Conservation (phyloP, 1,284 basidiomycete genomes). For the Leccinum colubrinum region DNA sequence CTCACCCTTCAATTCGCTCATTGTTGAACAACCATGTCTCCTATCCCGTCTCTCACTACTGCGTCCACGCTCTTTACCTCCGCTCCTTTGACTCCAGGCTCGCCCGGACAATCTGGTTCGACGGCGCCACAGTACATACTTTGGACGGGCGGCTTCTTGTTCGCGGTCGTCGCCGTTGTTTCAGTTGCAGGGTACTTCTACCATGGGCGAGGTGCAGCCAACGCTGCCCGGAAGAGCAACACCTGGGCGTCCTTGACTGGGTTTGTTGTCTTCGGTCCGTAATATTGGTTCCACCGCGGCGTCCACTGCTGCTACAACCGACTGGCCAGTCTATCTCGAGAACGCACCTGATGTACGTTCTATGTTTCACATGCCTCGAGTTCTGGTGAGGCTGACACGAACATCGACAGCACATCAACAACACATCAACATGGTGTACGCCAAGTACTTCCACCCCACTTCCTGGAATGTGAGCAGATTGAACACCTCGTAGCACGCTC, state of each 20-base stretch:
- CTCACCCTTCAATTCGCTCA: constrained; percentile 4
- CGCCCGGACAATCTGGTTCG: not conserved
- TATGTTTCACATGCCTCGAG: not conserved
- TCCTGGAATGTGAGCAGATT: constrained; percentile 20
- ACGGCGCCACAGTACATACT: constrained; percentile 6
- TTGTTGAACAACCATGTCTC: constrained; percentile 21
- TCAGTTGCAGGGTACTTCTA: constrained; percentile 18
- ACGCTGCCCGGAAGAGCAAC: not conserved
- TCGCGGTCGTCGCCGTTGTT: constrained; percentile 19
- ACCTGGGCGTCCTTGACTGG: constrained; percentile 11
- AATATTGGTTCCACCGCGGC: not conserved
- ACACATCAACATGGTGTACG: constrained; percentile 24
- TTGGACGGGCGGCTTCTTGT: constrained; percentile 18
- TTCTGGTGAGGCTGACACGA: no score
- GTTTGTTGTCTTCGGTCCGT: constrained; percentile 13
- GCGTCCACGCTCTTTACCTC: constrained; percentile 1
- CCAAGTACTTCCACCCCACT: constrained; percentile 24
- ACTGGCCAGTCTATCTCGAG: constrained; percentile 13
- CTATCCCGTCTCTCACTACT: constrained; percentile 17
- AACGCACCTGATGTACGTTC: constrained; percentile 12
- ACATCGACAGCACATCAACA: not conserved
- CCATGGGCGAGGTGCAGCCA: constrained; percentile 3
- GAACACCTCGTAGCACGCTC: rapidly evolving
- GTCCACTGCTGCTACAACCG: not conserved
- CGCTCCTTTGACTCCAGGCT: constrained; percentile 1